Percentiles rank a stretch among this genome's conserved stretches.
Conservation (phyloP, 768 basidiomycete species). For the Mycena rosella region DNA sequence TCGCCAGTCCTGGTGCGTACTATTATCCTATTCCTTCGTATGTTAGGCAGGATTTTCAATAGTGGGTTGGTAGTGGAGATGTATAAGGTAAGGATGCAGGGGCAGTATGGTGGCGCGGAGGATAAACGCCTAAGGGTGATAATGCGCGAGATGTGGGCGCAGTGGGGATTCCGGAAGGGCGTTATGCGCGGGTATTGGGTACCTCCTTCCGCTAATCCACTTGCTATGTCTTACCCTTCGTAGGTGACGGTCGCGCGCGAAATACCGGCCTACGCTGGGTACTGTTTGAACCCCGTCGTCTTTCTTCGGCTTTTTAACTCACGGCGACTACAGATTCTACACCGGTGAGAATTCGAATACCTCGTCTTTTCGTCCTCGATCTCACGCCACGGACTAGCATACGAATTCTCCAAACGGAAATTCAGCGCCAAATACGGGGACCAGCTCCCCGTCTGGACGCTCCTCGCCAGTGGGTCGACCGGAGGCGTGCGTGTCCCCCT, state of each 20-base stretch:
- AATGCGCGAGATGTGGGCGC: slow-evolving; percentile 84
- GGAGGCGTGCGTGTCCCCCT: slow-evolving; percentile 71
- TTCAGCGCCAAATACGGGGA: slow-evolving; percentile 73
- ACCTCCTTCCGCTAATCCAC: background rate
- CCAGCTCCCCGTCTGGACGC: slow-evolving; percentile 83
- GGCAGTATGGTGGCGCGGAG: slow-evolving; percentile 85
- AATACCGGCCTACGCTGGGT: slow-evolving; percentile 97
- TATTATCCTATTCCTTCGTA: no score
- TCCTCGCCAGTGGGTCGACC: slow-evolving; percentile 85
- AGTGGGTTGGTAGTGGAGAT: slow-evolving; percentile 82
- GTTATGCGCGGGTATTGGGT: slow-evolving; percentile 99
- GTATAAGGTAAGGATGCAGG: slow-evolving; percentile 99
- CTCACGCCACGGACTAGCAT: slow-evolving; percentile 60
- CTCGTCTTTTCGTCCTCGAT: background rate
- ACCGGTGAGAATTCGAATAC: slow-evolving; percentile 56
- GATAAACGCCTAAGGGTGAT: slow-evolving; percentile 85
- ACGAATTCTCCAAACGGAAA: slow-evolving; percentile 89
- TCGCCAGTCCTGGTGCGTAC: slow-evolving; percentile 88
- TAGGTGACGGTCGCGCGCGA: slow-evolving; percentile 93
- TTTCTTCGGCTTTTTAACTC: slow-evolving; percentile 2
- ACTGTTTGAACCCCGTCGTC: no score
- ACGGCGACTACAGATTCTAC: slow-evolving; percentile 67
- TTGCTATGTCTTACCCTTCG: background rate
- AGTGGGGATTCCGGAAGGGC: slow-evolving; percentile 89
- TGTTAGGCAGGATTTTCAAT: no score